Percentiles rank a stretch among this genome's conserved stretches.
These are phyloP conservation scores for Diplodia corticola DNA, from an alignment of 2,329 filamentous ascomycete species.

Conservation along the genomic window DNA sequence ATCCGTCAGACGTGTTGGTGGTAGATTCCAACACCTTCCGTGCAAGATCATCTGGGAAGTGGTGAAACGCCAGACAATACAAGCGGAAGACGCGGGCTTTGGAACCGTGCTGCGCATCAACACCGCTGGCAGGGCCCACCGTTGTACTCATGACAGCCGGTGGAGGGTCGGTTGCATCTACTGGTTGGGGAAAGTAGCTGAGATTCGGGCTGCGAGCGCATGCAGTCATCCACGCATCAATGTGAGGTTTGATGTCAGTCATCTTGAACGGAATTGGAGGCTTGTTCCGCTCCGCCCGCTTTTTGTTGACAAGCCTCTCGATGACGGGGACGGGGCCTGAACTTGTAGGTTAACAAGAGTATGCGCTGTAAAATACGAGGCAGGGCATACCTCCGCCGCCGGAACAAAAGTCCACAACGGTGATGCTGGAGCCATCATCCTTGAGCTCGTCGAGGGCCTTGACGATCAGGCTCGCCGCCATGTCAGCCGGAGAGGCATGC, in stretches of 20 bases:
- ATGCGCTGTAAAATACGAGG: background rate
- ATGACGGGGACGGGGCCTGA: conserved; percentile 38
- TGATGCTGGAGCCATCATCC: conserved; percentile 43
- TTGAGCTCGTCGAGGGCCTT: conserved; percentile 30
- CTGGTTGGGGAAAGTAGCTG: conserved; percentile 58
- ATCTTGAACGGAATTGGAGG: conserved; percentile 41
- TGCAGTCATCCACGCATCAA: conserved; percentile 38
- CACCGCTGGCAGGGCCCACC: background rate
- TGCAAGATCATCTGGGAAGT: conserved; percentile 68
- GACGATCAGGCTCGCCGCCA: conserved; percentile 60
- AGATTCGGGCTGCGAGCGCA: conserved; percentile 53
- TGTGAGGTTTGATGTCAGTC: conserved; percentile 43
- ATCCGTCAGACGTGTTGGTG: conserved; percentile 63
- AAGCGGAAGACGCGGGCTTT: conserved; percentile 58
- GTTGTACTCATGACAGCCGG: conserved; percentile 31
- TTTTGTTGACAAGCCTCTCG: conserved; percentile 35
- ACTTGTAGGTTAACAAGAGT: conserved; percentile 25
- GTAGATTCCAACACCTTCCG: conserved; percentile 63
- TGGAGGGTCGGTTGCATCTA: conserved; percentile 66
- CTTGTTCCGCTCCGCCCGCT: conserved; percentile 26
- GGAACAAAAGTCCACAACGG: conserved; percentile 74
- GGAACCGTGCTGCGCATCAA: background rate
- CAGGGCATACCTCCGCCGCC: conserved; percentile 61
- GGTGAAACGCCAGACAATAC: conserved; percentile 75
- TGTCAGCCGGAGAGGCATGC: conserved; percentile 56